Conservation (phyloP, 2,329 filamentous ascomycete species). For the Calonectria ilicicola region DNA sequence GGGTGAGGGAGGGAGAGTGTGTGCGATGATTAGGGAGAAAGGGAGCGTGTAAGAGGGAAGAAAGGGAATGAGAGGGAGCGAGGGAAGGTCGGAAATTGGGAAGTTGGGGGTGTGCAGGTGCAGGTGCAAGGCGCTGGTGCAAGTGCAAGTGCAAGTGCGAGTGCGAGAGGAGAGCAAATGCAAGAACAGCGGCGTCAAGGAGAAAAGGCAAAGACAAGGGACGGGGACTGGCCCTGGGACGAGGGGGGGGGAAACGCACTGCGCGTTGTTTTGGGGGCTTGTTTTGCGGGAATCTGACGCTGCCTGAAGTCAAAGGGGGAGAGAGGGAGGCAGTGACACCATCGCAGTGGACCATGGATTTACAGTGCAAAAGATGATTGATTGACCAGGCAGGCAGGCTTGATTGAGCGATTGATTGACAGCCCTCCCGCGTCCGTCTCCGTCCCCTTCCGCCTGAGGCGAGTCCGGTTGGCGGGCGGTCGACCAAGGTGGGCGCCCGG, state of each 20-base stretch:
- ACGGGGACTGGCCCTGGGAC: not conserved
- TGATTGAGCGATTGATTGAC: conserved; percentile 40
- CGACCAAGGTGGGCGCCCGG: conserved; percentile 19
- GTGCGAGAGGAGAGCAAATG: conserved; percentile 37
- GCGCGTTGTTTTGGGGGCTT: conserved; percentile 34
- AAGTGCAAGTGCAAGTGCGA: conserved; percentile 31
- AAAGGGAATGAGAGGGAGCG: conserved; percentile 37
- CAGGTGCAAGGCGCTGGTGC: conserved; percentile 31
- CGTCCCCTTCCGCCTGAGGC: conserved; percentile 37
- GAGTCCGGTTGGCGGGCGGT: conserved; percentile 29
- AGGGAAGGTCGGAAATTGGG: conserved; percentile 43
- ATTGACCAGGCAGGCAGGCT: conserved; percentile 24
- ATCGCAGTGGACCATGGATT: conserved; percentile 24
- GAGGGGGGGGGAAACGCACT: conserved; percentile 27
- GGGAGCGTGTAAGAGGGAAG: conserved; percentile 43
- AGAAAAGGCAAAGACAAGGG: conserved; percentile 5
- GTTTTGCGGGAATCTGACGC: conserved; percentile 45
- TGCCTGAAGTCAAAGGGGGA: conserved; percentile 41
- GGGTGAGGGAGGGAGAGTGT: conserved; percentile 38
- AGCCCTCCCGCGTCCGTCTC: conserved; percentile 29
- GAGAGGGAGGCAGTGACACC: conserved; percentile 36
- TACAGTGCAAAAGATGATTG: conserved; percentile 34
- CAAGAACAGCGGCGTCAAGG: conserved; percentile 20
- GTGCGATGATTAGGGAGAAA: conserved; percentile 40
- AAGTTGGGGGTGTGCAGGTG: conserved; percentile 25